A percentile compares a stretch with the other conserved stretches of the same genome.
Evolutionary conservation across 2,329 filamentous ascomycete genomes (phyloP).

Genomic region (Stagonosporopsis cucurbitacearum): DNA sequence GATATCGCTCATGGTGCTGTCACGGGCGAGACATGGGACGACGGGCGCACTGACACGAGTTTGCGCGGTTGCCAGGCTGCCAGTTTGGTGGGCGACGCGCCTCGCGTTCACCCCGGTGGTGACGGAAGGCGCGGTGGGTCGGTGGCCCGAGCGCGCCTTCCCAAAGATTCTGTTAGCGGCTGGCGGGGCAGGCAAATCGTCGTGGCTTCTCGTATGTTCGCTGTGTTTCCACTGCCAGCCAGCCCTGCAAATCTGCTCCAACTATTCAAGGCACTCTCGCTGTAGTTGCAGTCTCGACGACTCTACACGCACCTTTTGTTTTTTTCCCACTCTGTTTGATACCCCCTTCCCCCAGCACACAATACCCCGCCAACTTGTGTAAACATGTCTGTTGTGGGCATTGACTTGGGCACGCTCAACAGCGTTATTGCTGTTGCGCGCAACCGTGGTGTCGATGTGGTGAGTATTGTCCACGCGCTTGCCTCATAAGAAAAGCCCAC

Average conservation of each 20-base stretch:
- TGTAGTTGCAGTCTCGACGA: constrained; percentile 13
- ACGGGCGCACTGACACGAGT: not conserved
- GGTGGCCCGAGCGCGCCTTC: not conserved
- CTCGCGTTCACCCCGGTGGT: not conserved
- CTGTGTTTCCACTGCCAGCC: constrained; percentile 17
- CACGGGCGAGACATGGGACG: not conserved
- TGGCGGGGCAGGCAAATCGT: constrained; percentile 8
- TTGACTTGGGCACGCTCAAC: constrained; percentile 96
- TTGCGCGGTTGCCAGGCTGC: no score
- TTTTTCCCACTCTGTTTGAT: constrained; percentile 19
- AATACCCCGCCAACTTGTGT: constrained; percentile 41
- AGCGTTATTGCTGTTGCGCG: constrained; percentile 96
- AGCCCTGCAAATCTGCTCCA: constrained; percentile 15
- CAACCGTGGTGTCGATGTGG: constrained; percentile 98
- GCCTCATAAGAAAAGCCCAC: not conserved
- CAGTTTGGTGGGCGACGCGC: not conserved
- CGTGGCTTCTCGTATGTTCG: constrained; percentile 12
- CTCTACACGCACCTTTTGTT: constrained; percentile 13
- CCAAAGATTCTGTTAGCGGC: constrained; percentile 13
- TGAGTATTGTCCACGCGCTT: constrained; percentile 61
- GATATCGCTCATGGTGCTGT: constrained; percentile 41
- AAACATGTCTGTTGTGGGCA: constrained; percentile 72
- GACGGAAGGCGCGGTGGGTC: constrained; percentile 16
- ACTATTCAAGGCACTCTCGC: constrained; percentile 16
- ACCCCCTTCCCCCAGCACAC: constrained; percentile 15